These are phyloP conservation scores for Chlamydomonas sp. DNA, from an alignment of 139 green algal genomes.

Conservation along the genomic window DNA sequence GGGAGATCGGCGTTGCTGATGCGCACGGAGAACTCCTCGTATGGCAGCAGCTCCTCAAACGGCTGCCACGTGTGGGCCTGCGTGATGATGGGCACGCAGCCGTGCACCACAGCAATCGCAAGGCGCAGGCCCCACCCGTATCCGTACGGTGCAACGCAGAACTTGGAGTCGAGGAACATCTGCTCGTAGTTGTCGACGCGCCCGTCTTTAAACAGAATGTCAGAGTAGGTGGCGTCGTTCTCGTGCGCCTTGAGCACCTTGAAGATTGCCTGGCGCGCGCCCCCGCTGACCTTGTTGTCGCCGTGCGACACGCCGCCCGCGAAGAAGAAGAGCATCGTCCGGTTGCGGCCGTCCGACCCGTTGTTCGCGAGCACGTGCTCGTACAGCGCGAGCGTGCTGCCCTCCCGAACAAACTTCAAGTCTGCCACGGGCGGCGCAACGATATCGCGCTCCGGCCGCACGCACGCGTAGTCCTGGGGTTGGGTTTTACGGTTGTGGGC, in stretches of 20 bases:
- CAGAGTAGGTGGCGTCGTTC: no score
- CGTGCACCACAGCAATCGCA: conserved; percentile 19
- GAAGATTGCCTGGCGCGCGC: no score
- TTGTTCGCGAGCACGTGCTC: not conserved
- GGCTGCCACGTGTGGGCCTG: conserved; percentile 24
- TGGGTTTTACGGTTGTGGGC: not conserved
- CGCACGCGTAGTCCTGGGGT: conserved; percentile 8
- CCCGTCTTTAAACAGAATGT: conserved; percentile 6
- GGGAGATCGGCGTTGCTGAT: conserved; percentile 26
- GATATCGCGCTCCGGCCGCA: conserved; percentile 17
- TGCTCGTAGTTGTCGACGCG: conserved; percentile 10
- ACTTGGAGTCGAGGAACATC: conserved; percentile 20
- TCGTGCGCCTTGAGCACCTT: no score
- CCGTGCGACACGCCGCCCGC: conserved; percentile 15
- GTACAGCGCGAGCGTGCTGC: not conserved
- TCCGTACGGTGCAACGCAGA: conserved; percentile 37
- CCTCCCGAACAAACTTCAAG: not conserved
- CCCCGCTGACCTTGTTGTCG: conserved; percentile 20
- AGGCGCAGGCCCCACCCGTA: conserved; percentile 41
- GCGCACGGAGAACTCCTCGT: conserved; percentile 41
- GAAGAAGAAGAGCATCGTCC: conserved; percentile 30
- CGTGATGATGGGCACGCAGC: conserved; percentile 46
- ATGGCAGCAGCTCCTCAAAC: conserved; percentile 39
- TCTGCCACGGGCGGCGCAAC: conserved; percentile 13
- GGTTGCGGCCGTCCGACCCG: conserved; percentile 4